Evolutionary conservation across 2,329 filamentous ascomycete species (phyloP), one percentile per base, ranked within the genome.

Genomic region (Pestalotiopsis sp.): DNA sequence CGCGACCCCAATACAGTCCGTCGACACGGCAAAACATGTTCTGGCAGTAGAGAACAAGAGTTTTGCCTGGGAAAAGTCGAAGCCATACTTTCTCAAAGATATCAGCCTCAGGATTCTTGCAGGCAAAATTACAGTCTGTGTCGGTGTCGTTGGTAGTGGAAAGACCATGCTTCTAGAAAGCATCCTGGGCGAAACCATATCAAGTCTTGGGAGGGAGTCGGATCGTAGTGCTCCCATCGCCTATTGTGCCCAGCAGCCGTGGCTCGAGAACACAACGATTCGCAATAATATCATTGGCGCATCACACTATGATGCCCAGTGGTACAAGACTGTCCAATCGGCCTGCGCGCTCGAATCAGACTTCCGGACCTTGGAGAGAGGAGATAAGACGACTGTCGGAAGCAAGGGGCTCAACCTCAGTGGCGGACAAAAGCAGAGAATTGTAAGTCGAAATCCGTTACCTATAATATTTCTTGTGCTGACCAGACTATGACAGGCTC

Each of bases 171-270:
- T 84, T 0, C 69, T 84, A 11, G 77, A 81, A 39, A 77, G 78
- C 0, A 72, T 85, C 0, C 70, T 83, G 0, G 80, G 82, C 0
- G 82, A 83, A 67, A 67, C 68, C 23, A n/a, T 69, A 2, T 61
- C 59, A 12, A 41, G 4, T 20, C 57, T 27, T n/a, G 14, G n/a
- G n/a, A 63, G 3, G 27, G 12, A 39, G 2, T 12, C 25, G 1
- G 17, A 67, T n/a, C 17, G 23, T 3, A 70, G 78, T 0, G 64
- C 71, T 1, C 66, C 73, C 3, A 59, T 74, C 1, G 82, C 80
- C 0, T 85, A 81, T 71, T 84, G 82, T 66, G 79, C 80, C 59
- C 84, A 86, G 65, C 76, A 74, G 0, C 79, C 83, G 0, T 86
- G 83, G 82, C 76, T 84, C 1, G 76, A 77, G 3, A 85, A 85